Base-by-base conservation (phyloP, 805 yeast genomes). In the Ogataea pini region DNA sequence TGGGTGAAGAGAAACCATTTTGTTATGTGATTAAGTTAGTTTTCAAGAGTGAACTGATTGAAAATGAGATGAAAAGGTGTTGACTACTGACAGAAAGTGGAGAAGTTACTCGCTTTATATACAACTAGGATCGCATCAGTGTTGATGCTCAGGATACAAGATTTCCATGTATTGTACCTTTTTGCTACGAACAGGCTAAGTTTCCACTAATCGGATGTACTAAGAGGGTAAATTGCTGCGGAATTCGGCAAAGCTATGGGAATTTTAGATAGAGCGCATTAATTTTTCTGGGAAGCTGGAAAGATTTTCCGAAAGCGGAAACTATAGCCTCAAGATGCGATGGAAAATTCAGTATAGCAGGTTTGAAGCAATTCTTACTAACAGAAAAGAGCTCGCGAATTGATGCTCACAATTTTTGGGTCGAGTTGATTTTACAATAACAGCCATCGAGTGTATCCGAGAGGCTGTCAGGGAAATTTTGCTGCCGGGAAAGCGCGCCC, bases 1-100 rank as follows among this genome's bases (percentile, higher is more conserved):
- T 16, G 49, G 49, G 45, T 46, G 49, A 33, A 45, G 32, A 31
- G 44, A 45, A 16, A 45, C 42, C 42, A 39, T 39, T 17, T 16
- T 39, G 42, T 34, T 16, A 14, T 17, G 24, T 17, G 17, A 34
- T 34, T 34, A 13, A 34, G 37, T 32, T 34, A 13, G 36, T 16
- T 32, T 16, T n/a, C 13, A 13, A 32, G 13, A 14, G 36, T 32
- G 36, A 32, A 24, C 9, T 24, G 7, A 32, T 6, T 8, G 5
- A 32, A 32, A 7, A 6, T 14, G 5, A 5, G 16, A 32, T 18
- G 13, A 14, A 28, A 3, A 32, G 10, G 4, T 32, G 36, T 32
- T 32, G 7, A 20, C n/a, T 22, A 7, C 8, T 7, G n/a, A 18
- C 24, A 9, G 17, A 24, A 14, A 13, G 41, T 7, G 31, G 41